phyloP scores from a whole-genome alignment of 176 grass and related monocot species.

The Coix lacrymajobi region DNA sequence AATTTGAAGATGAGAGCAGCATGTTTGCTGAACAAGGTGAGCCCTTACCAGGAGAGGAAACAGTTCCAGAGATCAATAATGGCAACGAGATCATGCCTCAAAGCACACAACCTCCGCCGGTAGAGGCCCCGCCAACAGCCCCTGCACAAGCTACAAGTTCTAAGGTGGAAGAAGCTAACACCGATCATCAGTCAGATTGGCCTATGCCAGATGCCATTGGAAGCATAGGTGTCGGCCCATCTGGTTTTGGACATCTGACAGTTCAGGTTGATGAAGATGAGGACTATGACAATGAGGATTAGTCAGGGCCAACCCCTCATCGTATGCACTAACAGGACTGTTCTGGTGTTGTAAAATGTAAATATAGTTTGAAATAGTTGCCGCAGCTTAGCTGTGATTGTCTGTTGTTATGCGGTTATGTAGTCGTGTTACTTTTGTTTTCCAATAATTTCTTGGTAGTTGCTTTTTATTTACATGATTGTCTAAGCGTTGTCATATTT shows the following conservation, averaged over 20 bases:
- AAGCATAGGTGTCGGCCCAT: constrained; percentile 60
- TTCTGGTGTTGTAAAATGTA: constrained; percentile 63
- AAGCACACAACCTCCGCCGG: constrained; percentile 19
- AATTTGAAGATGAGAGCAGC: constrained; percentile 81
- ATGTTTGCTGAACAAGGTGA: constrained; percentile 65
- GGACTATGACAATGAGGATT: constrained; percentile 99
- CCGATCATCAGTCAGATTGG: constrained; percentile 48
- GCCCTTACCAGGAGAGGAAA: constrained; percentile 46
- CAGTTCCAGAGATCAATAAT: constrained; percentile 42
- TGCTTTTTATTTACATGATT: constrained; percentile 21
- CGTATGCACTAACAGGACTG: constrained; percentile 35
- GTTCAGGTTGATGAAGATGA: constrained; percentile 97
- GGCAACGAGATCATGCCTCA: constrained; percentile 35
- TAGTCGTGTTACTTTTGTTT: constrained; percentile 30
- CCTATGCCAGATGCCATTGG: constrained; percentile 52
- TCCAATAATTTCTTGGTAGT: constrained; percentile 37
- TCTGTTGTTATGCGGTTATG: constrained; percentile 12
- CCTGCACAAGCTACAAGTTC: background rate
- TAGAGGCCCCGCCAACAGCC: constrained; percentile 11
- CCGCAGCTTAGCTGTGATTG: constrained; percentile 32
- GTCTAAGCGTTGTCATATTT: constrained; percentile 24
- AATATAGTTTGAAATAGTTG: constrained; percentile 46
- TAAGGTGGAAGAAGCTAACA: constrained; percentile 31
- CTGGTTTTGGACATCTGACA: constrained; percentile 65
- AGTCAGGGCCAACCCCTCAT: constrained; percentile 32